phyloP scores from a whole-genome alignment of 768 basidiomycete genomes.

The Fomitopsis pulvina region DNA sequence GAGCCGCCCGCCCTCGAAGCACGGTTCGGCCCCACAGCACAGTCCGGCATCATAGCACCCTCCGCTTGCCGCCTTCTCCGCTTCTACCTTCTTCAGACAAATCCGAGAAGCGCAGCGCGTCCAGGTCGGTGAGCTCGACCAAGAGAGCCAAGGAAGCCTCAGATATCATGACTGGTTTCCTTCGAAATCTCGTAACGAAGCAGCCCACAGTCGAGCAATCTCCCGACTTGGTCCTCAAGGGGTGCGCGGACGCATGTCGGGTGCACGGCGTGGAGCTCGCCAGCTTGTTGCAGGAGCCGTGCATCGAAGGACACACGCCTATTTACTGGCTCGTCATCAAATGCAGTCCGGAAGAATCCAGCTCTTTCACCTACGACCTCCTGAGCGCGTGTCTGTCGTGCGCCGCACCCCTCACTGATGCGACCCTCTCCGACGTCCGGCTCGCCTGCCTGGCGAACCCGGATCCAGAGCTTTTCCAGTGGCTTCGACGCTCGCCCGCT shows the following conservation, averaged over 20 bases:
- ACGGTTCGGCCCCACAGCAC: no score
- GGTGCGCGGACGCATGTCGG: slow-evolving; percentile 57
- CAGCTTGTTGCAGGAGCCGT: slow-evolving; percentile 51
- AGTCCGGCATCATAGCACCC: no score
- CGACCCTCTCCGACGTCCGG: slow-evolving; percentile 53
- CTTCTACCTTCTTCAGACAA: no score
- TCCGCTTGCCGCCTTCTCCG: no score
- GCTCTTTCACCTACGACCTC: slow-evolving; percentile 19
- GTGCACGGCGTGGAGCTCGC: slow-evolving; percentile 46
- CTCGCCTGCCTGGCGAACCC: slow-evolving; percentile 60
- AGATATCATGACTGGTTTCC: slow-evolving; percentile 42
- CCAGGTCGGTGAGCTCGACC: slow-evolving; percentile 7
- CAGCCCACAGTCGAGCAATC: slow-evolving; percentile 15
- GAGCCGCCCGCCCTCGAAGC: no score
- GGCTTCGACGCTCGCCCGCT: slow-evolving; percentile 44
- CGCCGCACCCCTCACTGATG: slow-evolving; percentile 35
- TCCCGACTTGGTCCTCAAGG: slow-evolving; percentile 42
- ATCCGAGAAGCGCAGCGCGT: neutral
- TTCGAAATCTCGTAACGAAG: slow-evolving; percentile 40
- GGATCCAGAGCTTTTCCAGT: slow-evolving; percentile 55
- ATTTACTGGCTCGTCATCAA: slow-evolving; percentile 74
- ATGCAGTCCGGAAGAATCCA: slow-evolving; percentile 26
- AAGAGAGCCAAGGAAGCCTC: slow-evolving; percentile 33
- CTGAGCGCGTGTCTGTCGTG: slow-evolving; percentile 47
- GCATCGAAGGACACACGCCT: slow-evolving; percentile 58